Conservation (phyloP, 2,329 filamentous ascomycete genomes). For the Pyrenophora seminiperda region DNA sequence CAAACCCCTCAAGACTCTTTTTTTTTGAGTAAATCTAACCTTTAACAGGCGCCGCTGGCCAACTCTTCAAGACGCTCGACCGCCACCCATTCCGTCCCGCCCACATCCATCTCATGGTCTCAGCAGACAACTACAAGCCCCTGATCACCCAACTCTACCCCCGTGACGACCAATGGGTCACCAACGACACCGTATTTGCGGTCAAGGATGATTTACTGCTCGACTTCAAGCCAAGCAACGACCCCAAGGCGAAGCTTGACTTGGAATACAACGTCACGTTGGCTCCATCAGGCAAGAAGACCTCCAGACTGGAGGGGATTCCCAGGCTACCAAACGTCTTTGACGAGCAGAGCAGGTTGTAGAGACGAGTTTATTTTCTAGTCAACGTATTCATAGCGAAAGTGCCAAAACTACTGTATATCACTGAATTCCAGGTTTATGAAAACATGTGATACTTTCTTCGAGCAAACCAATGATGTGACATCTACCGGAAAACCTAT, state of each 20-base stretch:
- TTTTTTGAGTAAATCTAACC: constrained; percentile 3
- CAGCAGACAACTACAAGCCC: constrained; percentile 61
- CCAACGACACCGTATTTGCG: constrained; percentile 65
- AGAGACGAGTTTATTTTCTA: constrained; percentile 16
- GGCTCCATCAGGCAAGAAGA: constrained; percentile 49
- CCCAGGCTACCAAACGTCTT: constrained; percentile 38
- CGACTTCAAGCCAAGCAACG: constrained; percentile 60
- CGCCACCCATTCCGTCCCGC: constrained; percentile 66
- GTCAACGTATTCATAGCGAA: constrained; percentile 20
- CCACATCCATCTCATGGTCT: constrained; percentile 64
- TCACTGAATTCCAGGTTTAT: constrained; percentile 1
- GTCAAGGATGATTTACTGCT: constrained; percentile 66
- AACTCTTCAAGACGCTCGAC: constrained; percentile 60
- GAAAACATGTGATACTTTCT: neutral
- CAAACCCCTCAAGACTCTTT: neutral
- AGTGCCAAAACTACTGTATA: constrained; percentile 1
- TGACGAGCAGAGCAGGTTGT: constrained; percentile 34
- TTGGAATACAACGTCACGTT: constrained; percentile 67
- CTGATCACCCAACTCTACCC: constrained; percentile 65
- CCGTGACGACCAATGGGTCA: constrained; percentile 62
- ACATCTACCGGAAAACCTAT: constrained; percentile 9
- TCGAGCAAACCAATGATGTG: neutral
- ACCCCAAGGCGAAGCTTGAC: constrained; percentile 62
- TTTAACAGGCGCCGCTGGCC: constrained; percentile 55
- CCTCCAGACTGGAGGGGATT: constrained; percentile 39